Evolutionary conservation across 2,329 filamentous ascomycete genomes (phyloP).

Genomic region (Colletotrichum noveboracense): DNA sequence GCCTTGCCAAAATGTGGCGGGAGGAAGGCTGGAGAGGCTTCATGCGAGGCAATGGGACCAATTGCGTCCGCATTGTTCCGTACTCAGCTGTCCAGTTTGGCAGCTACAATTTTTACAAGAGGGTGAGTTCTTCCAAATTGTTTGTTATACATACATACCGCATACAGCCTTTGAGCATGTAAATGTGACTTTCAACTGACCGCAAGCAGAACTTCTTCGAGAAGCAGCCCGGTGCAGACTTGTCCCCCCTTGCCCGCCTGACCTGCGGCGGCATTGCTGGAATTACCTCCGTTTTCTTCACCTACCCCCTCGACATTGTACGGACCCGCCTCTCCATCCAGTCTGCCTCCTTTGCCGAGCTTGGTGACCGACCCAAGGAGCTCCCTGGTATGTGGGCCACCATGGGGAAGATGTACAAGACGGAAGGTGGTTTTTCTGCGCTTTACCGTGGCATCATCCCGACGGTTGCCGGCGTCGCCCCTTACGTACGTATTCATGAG

Average conservation of each 20-base stretch:
- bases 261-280: slow-evolving; percentile 91
- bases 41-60: slow-evolving; percentile 97
- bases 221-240: slow-evolving; percentile 71
- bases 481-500: slow-evolving; percentile 69
- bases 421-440: slow-evolving; percentile 82
- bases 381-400: slow-evolving; percentile 94
- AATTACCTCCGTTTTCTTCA: slow-evolving; percentile 93
- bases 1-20: slow-evolving; percentile 91
- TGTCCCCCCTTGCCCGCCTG: slow-evolving; percentile 77
- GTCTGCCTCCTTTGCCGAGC: slow-evolving; percentile 88
- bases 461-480: slow-evolving; percentile 92
- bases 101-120: slow-evolving; percentile 97
- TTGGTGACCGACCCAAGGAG: slow-evolving; percentile 68
- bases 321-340: slow-evolving; percentile 96
- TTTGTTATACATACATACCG: neutral
- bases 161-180: neutral
- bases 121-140: slow-evolving; percentile 53
- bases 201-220: slow-evolving; percentile 74
- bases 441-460: slow-evolving; percentile 95
- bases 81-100: slow-evolving; percentile 99
- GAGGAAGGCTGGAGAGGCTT: slow-evolving; percentile 98
- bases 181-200: neutral
- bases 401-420: slow-evolving; percentile 83
- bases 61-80: slow-evolving; percentile 96
- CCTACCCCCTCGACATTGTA: slow-evolving; percentile 97